These are phyloP conservation scores for Phylloporus arenicola DNA, from an alignment of 768 basidiomycete genomes.

Conservation along the genomic window DNA sequence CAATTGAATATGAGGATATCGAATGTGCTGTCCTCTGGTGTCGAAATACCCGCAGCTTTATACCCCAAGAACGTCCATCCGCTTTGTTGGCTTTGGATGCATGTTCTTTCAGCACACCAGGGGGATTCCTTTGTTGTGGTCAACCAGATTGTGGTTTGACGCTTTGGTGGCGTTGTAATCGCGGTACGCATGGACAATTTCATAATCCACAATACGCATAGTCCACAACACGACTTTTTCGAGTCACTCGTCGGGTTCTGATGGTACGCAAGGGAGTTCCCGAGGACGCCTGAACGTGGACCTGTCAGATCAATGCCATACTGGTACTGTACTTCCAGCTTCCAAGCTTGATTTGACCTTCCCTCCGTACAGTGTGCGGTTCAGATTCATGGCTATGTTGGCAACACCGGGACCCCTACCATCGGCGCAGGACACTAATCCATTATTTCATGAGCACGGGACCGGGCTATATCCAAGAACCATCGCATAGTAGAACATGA, in stretches of 20 bases:
- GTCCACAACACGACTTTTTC: not conserved
- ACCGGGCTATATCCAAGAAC: too few species aligned
- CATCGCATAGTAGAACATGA: too few species aligned
- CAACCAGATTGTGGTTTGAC: not conserved
- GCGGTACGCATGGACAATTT: not conserved
- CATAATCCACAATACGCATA: not conserved
- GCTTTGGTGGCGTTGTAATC: constrained; percentile 2
- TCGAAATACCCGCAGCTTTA: constrained; percentile 2
- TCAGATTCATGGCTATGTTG: too few species aligned
- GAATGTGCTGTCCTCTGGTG: not conserved
- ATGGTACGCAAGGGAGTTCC: too few species aligned
- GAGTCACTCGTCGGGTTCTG: not conserved
- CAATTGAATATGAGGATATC: not conserved
- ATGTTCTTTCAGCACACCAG: not conserved
- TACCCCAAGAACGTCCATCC: not conserved
- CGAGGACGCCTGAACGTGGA: too few species aligned
- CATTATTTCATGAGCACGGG: too few species aligned
- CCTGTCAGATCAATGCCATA: too few species aligned
- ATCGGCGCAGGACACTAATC: too few species aligned
- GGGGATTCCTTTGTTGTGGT: not conserved
- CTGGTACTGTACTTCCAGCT: too few species aligned
- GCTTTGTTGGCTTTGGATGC: not conserved
- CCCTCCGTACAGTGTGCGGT: too few species aligned
- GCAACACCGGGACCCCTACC: too few species aligned
- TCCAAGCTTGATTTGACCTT: too few species aligned